Evolutionary conservation across 192 early-diverging fungal genomes (phyloP), one percentile per base, ranked within the genome.

Genomic region (Irineochytrium annulatum): DNA sequence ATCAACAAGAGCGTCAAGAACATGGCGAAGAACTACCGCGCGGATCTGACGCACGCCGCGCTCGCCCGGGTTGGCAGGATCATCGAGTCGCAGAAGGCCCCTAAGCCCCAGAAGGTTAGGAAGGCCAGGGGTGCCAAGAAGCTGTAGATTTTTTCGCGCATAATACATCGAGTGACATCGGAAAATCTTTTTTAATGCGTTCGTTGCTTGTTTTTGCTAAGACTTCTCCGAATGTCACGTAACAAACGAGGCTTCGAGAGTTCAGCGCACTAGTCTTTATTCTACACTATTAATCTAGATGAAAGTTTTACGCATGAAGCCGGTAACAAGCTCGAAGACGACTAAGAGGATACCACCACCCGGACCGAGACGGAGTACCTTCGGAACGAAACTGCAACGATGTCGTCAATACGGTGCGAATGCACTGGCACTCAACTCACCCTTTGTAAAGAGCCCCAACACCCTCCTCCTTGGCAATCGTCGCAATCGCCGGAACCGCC

Each of bases 281-380:
- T n/a, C n/a, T n/a, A n/a, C n/a, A n/a, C n/a, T n/a, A n/a, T n/a
- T 14, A 16, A 16, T 52, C 55, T 71, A 86, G 79, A 84, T 69
- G 60, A 88, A 74, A 70, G 91, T 71, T 65, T 86, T 88, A 62
- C 89, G 81, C 82, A 97, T 93, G 72, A 88, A 87, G 5, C 71
- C 77, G 5, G 88, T 89, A 34, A 97, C 89, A 29, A 85, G 77
- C 48, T 94, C 92, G 71, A 90, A 96, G 26, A 94, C 92, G 29
- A 96, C 93, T 22, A 95, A 77, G 43, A 97, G 59, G 62, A 82
- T 75, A 58, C 77, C 76, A 57, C 74, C 77, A 26, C 76, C 95
- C 33, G 95, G 95, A 20, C 95, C 95, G 32, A 98, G 75, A 73
- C 95, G 81, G 57, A 98, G 82, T 32, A 95, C 92, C 76, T 98